phyloP scores from a whole-genome alignment of 805 yeast species.

The Cyberlindnera saturnus region DNA sequence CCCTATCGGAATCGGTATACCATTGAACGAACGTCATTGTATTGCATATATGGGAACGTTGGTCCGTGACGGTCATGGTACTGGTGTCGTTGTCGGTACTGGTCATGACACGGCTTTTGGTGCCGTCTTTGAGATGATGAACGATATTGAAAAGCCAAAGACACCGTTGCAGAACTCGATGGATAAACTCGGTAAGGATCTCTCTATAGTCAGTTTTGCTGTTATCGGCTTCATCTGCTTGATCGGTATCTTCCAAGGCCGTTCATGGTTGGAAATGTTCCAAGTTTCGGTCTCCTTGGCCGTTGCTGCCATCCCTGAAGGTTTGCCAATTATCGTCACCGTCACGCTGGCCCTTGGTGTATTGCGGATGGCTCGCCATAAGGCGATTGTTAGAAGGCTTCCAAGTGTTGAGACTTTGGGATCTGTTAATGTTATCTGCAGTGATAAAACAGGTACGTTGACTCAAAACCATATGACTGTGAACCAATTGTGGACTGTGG shows the following conservation, averaged over 20 bases:
- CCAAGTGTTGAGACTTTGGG: constrained; percentile 96
- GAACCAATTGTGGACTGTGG: constrained; percentile 74
- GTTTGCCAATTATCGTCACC: constrained; percentile 95
- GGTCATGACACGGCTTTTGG: constrained; percentile 91
- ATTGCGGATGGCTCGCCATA: constrained; percentile 88
- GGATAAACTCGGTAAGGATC: constrained; percentile 92
- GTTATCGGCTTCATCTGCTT: constrained; percentile 90
- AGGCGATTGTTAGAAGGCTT: constrained; percentile 88
- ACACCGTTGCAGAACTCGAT: constrained; percentile 93
- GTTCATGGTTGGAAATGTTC: constrained; percentile 96
- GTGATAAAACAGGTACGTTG: constrained; percentile 87
- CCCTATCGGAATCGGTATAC: constrained; percentile 31
- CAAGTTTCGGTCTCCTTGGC: constrained; percentile 96
- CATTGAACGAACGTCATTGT: constrained; percentile 63
- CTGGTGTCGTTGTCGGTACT: constrained; percentile 90
- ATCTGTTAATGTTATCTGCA: constrained; percentile 87
- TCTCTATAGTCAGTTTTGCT: constrained; percentile 76
- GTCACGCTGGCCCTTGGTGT: constrained; percentile 96
- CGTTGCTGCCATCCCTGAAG: constrained; percentile 99
- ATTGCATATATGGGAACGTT: constrained; percentile 97
- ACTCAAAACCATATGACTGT: constrained; percentile 92
- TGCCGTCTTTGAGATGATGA: constrained; percentile 91
- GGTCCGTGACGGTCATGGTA: constrained; percentile 92
- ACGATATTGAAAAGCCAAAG: constrained; percentile 91
- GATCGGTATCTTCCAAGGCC: constrained; percentile 86